Conservation (phyloP, 352 stramenopile species). For the Synura sp. region DNA sequence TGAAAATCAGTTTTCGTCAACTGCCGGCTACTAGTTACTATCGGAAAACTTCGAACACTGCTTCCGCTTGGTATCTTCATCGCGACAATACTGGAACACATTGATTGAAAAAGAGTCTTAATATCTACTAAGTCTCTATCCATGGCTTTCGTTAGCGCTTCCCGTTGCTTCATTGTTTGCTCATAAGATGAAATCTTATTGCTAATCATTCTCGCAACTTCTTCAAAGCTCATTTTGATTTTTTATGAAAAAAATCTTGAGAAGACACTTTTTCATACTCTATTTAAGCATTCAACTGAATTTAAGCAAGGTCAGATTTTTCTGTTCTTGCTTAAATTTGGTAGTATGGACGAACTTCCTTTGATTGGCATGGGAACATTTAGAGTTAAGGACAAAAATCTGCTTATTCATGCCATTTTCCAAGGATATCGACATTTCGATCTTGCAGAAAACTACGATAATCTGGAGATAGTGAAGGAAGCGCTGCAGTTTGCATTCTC, state of each 20-base stretch:
- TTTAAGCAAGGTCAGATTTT: slow-evolving; percentile 37
- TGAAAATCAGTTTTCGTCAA: slow-evolving; percentile 37
- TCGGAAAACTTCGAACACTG: slow-evolving; percentile 33
- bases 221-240: slow-evolving; percentile 37
- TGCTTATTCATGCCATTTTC: slow-evolving; percentile 36
- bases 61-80: slow-evolving; percentile 33
- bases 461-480: slow-evolving; percentile 33
- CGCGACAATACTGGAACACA: slow-evolving; percentile 32
- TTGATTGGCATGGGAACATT: slow-evolving; percentile 35
- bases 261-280: slow-evolving; percentile 36
- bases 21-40: slow-evolving; percentile 32
- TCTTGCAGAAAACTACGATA: slow-evolving; percentile 36
- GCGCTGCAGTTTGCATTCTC: slow-evolving; percentile 31
- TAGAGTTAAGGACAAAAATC: slow-evolving; percentile 37
- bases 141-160: slow-evolving; percentile 32
- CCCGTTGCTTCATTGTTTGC: slow-evolving; percentile 32
- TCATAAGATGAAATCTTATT: slow-evolving; percentile 38
- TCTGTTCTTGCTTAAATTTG: slow-evolving; percentile 37
- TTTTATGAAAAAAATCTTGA: slow-evolving; percentile 39
- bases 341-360: slow-evolving; percentile 33
- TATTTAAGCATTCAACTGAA: slow-evolving; percentile 38
- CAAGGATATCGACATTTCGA: slow-evolving; percentile 42
- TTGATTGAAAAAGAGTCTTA: slow-evolving; percentile 38
- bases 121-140: slow-evolving; percentile 37
- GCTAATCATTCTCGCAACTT: slow-evolving; percentile 35